Conservation (phyloP, 805 yeast genomes). For the Cyberlindnera amylophila region DNA sequence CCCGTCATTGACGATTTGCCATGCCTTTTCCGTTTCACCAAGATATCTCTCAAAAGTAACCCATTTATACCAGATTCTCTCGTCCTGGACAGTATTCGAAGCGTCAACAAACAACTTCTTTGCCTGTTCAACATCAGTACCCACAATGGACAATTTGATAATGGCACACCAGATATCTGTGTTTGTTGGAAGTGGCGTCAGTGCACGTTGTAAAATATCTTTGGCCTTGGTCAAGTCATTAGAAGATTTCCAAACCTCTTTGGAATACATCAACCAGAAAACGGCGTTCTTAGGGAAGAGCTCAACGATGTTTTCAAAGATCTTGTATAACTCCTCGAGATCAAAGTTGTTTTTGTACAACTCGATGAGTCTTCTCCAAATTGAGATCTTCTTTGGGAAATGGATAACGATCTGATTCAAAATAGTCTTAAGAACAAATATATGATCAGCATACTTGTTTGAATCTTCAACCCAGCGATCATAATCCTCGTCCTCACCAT, state of each 20-base stretch:
- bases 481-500: conserved; percentile 28
- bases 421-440: conserved; percentile 35
- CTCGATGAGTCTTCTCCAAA: conserved; percentile 48
- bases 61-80: conserved; percentile 60
- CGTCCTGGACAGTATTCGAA: conserved; percentile 31
- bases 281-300: conserved; percentile 46
- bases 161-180: conserved; percentile 69
- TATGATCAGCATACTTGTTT: conserved; percentile 19
- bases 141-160: conserved; percentile 56
- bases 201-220: conserved; percentile 46
- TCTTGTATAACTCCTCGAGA: conserved; percentile 34
- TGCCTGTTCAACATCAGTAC: conserved; percentile 35
- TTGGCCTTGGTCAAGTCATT: conserved; percentile 51
- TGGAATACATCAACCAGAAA: conserved; percentile 67
- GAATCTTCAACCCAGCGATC: conserved; percentile 25
- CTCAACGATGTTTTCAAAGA: conserved; percentile 51
- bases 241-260: conserved; percentile 52
- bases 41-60: conserved; percentile 47
- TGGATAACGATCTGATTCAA: conserved; percentile 42
- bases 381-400: conserved; percentile 41
- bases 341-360: conserved; percentile 31
- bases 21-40: conserved; percentile 34
- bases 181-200: conserved; percentile 38
- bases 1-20: conserved; percentile 42
- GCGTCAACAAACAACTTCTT: conserved; percentile 38